phyloP scores from a whole-genome alignment of 2,329 filamentous ascomycete genomes.

The Paecilomyces dactylethromorphus region DNA sequence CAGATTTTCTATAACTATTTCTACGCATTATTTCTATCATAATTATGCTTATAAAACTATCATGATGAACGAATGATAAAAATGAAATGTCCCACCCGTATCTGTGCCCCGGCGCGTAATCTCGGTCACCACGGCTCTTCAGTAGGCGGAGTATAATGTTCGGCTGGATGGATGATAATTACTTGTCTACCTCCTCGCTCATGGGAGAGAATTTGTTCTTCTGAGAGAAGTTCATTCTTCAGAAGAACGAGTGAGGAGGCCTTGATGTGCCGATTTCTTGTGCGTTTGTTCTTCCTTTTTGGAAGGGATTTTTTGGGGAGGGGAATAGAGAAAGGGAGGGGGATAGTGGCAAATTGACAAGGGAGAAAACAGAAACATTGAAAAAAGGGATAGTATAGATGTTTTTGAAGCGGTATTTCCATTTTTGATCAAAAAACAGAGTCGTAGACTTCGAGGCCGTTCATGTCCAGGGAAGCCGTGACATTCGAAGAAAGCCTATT shows the following conservation, averaged over 20 bases:
- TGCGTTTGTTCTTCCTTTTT: background rate
- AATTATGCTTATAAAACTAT: background rate
- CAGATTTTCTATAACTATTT: background rate
- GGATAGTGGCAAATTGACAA: background rate
- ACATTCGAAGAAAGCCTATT: background rate
- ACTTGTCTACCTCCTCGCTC: conserved; percentile 39
- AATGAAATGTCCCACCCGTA: conserved; percentile 54
- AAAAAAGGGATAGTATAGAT: background rate
- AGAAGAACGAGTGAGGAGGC: conserved; percentile 32
- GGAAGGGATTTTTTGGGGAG: background rate
- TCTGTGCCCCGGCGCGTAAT: conserved; percentile 58
- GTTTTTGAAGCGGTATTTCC: conserved; percentile 6
- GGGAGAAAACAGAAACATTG: background rate
- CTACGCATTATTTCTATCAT: background rate
- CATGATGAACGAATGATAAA: background rate
- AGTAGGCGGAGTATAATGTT: conserved; percentile 43
- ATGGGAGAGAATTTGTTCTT: conserved; percentile 13
- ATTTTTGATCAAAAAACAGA: conserved; percentile 7
- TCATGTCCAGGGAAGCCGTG: background rate
- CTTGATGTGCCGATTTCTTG: conserved; percentile 37
- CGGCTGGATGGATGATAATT: conserved; percentile 29
- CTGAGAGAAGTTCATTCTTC: background rate
- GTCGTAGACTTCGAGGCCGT: conserved; percentile 4
- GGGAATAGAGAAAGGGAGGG: too few species aligned
- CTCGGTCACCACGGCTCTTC: conserved; percentile 60